Conservation (phyloP, 2,329 filamentous ascomycete genomes). For the Dactylellina sp. region DNA sequence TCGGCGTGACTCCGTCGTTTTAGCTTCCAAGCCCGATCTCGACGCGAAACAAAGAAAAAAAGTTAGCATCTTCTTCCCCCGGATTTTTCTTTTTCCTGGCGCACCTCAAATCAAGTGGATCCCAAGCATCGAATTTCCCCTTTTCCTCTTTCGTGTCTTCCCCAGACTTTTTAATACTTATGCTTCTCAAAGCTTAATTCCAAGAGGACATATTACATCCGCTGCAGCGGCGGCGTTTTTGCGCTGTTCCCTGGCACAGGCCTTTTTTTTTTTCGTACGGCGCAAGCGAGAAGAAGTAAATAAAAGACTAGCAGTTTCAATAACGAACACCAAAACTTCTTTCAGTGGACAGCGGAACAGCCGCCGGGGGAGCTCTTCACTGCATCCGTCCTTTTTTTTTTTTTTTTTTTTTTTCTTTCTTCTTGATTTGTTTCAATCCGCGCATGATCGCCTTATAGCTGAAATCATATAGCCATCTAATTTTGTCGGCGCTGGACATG, state of each 20-base stretch:
- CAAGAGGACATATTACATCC: too few relatives aligned
- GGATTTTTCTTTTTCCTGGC: conserved; percentile 14
- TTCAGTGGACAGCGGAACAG: too few relatives aligned
- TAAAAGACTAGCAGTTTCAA: not conserved
- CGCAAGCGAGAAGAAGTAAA: conserved; percentile 15
- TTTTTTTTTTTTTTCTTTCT: too few relatives aligned
- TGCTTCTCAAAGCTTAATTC: conserved; percentile 6
- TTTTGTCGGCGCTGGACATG: not conserved
- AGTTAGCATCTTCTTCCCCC: conserved; percentile 8
- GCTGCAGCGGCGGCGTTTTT: not conserved
- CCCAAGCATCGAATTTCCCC: conserved; percentile 39
- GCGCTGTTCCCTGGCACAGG: not conserved
- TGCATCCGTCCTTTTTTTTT: too few relatives aligned
- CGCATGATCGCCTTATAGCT: conserved; percentile 5
- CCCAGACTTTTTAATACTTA: conserved; percentile 20
- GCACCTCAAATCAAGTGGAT: conserved; percentile 21
- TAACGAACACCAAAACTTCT: not conserved
- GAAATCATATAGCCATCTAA: not conserved
- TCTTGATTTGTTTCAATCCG: not conserved
- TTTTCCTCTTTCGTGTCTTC: conserved; percentile 30
- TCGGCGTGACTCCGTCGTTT: conserved; percentile 43
- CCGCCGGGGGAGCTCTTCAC: not conserved
- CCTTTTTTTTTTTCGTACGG: not conserved
- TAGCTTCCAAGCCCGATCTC: conserved; percentile 41
- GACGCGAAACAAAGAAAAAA: conserved; percentile 35